Percentiles rank a stretch among this genome's conserved stretches.
These are phyloP conservation scores for Arachnomyces sp. DNA, from an alignment of 2,329 filamentous ascomycete genomes.

Conservation along the genomic window DNA sequence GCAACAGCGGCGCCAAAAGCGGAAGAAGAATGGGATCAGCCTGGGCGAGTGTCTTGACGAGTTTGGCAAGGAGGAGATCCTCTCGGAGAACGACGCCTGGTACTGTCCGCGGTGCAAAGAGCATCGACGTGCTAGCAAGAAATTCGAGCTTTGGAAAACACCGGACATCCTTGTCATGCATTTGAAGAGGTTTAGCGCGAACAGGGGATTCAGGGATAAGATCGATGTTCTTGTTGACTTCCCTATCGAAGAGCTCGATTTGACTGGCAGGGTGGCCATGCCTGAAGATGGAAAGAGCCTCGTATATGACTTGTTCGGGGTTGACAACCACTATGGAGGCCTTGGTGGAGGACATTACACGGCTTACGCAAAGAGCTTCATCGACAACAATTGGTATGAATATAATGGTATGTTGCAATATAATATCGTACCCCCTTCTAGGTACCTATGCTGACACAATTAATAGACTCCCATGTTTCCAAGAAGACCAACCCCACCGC, in stretches of 20 bases:
- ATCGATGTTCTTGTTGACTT: constrained; percentile 87
- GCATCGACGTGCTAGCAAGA: constrained; percentile 85
- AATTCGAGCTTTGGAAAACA: constrained; percentile 92
- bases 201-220: constrained; percentile 76
- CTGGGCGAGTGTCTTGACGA: constrained; percentile 89
- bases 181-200: constrained; percentile 88
- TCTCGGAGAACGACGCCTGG: constrained; percentile 95
- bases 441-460: constrained; percentile 3
- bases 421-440: constrained; percentile 4
- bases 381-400: constrained; percentile 84
- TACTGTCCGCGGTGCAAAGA: constrained; percentile 96
- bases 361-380: constrained; percentile 85
- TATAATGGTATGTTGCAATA: constrained; percentile 66
- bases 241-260: constrained; percentile 76
- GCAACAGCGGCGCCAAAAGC: constrained; percentile 54
- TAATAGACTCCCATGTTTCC: constrained; percentile 64
- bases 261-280: constrained; percentile 69
- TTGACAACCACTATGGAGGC: constrained; percentile 92
- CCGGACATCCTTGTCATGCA: constrained; percentile 94
- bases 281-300: constrained; percentile 73
- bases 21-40: constrained; percentile 67
- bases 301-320: constrained; percentile 86
- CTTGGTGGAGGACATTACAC: constrained; percentile 95
- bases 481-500: constrained; percentile 51
- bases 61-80: constrained; percentile 85